Conservation (phyloP, 1,284 basidiomycete species). For the Trichosporon faecale region DNA sequence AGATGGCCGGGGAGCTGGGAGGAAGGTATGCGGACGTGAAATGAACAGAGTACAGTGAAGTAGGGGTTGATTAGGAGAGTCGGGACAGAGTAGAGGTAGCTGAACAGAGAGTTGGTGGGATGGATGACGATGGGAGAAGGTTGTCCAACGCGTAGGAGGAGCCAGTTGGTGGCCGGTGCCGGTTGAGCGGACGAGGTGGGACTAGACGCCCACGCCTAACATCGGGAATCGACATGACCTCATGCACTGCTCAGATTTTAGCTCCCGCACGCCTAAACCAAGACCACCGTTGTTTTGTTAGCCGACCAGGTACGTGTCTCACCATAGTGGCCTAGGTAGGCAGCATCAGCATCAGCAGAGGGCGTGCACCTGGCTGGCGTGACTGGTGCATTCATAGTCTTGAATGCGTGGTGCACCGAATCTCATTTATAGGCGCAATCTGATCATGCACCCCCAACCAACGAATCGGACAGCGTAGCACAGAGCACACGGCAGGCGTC, state of each 20-base stretch:
- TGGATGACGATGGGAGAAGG: conserved; percentile 10
- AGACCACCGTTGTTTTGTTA: not conserved
- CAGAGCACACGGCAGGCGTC: not conserved
- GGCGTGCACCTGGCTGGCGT: not conserved
- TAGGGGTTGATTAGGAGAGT: not conserved
- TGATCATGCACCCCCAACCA: not conserved
- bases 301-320: not conserved
- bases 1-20: not conserved
- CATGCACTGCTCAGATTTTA: conserved; percentile 10
- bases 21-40: not conserved
- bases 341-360: no score
- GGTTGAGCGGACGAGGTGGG: not conserved
- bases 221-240: conserved; percentile 4
- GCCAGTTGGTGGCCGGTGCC: conserved; percentile 8
- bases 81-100: conserved; percentile 5
- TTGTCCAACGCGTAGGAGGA: conserved; percentile 7
- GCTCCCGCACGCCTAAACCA: conserved; percentile 2
- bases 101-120: not conserved
- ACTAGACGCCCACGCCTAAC: conserved; percentile 5
- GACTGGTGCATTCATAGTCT: not conserved
- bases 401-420: not conserved
- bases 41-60: not conserved
- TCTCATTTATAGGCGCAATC: not conserved
- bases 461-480: not conserved
- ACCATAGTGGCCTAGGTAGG: not conserved